A percentile compares a stretch with the other conserved stretches of the same genome.
These are phyloP conservation scores for Linum lewisii DNA, from an alignment of 345 rosid species.

Conservation along the genomic window DNA sequence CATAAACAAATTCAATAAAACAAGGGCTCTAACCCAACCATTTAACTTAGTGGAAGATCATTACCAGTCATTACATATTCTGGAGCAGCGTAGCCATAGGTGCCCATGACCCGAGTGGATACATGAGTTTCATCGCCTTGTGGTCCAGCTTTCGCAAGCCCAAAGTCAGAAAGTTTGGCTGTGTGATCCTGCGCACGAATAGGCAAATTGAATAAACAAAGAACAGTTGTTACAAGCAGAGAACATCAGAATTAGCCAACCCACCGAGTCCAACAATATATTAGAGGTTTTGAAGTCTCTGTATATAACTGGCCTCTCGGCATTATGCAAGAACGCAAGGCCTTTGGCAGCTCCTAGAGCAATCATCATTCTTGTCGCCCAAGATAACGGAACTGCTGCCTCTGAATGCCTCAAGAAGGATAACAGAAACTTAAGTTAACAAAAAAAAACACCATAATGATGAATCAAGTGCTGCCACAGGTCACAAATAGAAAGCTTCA, in stretches of 20 bases:
- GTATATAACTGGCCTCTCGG: conserved; percentile 90
- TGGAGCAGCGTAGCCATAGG: conserved; percentile 96
- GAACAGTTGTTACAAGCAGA: conserved; percentile 1
- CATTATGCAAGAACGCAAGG: conserved; percentile 92
- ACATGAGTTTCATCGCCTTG: conserved; percentile 97
- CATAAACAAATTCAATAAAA: no score
- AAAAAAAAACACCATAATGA: conserved; percentile 2
- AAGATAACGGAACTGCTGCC: conserved; percentile 64
- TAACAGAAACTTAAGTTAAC: conserved; percentile 17
- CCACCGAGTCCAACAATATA: conserved; percentile 85
- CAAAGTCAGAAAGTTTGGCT: conserved; percentile 94
- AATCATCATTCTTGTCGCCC: conserved; percentile 95
- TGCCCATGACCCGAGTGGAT: conserved; percentile 96
- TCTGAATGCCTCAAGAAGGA: conserved; percentile 39
- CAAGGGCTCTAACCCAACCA: neutral
- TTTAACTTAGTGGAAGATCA: conserved; percentile 10
- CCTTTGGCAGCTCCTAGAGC: conserved; percentile 99
- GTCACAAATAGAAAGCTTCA: no score
- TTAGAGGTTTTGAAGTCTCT: conserved; percentile 96
- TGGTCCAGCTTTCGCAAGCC: conserved; percentile 98
- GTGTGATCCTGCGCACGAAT: conserved; percentile 60
- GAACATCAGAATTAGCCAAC: conserved; percentile 13
- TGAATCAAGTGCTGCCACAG: neutral
- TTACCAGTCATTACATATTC: conserved; percentile 98
- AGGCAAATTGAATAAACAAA: conserved; percentile 7